Conservation (phyloP, 345 rosid species). For the Populus euphratica region DNA sequence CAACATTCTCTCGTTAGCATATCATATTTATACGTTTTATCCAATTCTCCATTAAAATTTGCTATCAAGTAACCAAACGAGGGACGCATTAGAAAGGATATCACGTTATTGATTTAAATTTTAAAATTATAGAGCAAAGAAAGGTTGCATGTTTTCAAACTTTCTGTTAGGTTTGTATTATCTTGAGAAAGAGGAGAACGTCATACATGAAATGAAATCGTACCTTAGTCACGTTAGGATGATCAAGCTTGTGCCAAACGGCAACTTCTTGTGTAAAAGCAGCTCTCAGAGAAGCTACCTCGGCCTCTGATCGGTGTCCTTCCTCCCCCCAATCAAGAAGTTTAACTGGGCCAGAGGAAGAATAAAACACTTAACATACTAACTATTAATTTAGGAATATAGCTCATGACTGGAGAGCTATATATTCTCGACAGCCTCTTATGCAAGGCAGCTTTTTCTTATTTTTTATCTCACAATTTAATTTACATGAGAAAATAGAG, state of each 20-base stretch:
- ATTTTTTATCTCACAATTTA: too few relatives aligned
- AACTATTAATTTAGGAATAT: not conserved
- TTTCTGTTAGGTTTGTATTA: not conserved
- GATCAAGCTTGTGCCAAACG: conserved; percentile 37
- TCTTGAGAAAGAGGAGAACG: not conserved
- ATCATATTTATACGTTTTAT: too few relatives aligned
- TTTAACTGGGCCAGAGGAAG: conserved; percentile 20
- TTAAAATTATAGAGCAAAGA: not conserved
- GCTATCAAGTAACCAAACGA: too few relatives aligned
- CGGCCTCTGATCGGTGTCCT: conserved; percentile 27
- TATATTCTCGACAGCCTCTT: not conserved
- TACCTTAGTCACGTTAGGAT: conserved; percentile 40
- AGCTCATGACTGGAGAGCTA: not conserved
- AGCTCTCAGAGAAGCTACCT: conserved; percentile 27
- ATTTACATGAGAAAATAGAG: not conserved
- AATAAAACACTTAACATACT: not conserved
- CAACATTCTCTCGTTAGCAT: too few relatives aligned
- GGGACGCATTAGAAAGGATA: too few relatives aligned
- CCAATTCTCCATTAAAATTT: too few relatives aligned
- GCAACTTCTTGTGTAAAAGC: conserved; percentile 36
- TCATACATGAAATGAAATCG: not conserved
- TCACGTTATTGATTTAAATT: too few relatives aligned
- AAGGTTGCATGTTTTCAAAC: not conserved
- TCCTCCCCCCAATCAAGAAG: conserved; percentile 35
- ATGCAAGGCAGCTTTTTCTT: not conserved